Conservation (phyloP, 2,329 filamentous ascomycete species). For the Xylariaceae sp. region DNA sequence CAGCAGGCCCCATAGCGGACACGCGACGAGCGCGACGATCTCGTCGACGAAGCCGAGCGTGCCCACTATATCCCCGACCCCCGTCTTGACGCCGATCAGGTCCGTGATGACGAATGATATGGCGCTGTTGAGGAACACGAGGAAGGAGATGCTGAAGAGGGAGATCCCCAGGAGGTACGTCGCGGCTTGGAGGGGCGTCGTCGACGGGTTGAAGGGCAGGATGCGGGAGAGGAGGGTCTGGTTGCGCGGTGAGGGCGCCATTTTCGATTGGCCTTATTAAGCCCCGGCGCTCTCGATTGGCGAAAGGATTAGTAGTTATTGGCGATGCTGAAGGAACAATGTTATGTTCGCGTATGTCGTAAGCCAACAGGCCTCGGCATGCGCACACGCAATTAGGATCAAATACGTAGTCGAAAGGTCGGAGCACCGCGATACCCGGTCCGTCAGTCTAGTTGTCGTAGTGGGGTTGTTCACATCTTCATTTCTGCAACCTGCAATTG, state of each 20-base stretch:
- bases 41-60: slow-evolving; percentile 84
- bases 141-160: slow-evolving; percentile 83
- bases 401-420: no score
- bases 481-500: no score
- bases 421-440: no score
- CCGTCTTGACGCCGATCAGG: slow-evolving; percentile 67
- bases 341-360: no score
- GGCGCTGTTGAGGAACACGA: slow-evolving; percentile 83
- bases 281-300: neutral
- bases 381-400: no score
- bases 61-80: slow-evolving; percentile 76
- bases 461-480: no score
- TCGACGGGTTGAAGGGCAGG: slow-evolving; percentile 56
- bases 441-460: no score
- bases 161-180: slow-evolving; percentile 80
- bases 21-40: slow-evolving; percentile 74
- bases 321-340: no score
- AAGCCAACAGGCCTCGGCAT: no score
- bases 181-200: slow-evolving; percentile 58
- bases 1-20: slow-evolving; percentile 73
- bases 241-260: slow-evolving; percentile 9
- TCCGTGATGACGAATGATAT: slow-evolving; percentile 83
- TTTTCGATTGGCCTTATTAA: neutral
- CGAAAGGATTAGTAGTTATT: no score
- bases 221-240: slow-evolving; percentile 29